phyloP scores from a whole-genome alignment of 495 filamentous ascomycete genomes.

The Aspergillus homomorphus region DNA sequence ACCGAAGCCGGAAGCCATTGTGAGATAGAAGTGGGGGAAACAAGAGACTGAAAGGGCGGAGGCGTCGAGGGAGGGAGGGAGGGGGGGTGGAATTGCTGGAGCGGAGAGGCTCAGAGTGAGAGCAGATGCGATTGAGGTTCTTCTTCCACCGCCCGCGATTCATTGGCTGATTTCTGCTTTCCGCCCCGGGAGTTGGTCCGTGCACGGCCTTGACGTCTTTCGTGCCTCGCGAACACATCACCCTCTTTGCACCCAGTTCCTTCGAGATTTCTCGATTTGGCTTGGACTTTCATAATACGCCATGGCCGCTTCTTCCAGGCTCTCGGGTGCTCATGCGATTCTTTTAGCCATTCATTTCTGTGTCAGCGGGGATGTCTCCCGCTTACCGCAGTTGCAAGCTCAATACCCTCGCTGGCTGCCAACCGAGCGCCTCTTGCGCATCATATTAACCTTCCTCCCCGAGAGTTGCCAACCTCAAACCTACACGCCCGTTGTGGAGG shows the following conservation, averaged over 20 bases:
- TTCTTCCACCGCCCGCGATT: conserved; percentile 18
- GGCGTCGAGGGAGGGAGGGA: conserved; percentile 25
- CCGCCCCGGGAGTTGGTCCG: conserved; percentile 37
- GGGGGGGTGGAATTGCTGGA: conserved; percentile 25
- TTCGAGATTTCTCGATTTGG: background rate
- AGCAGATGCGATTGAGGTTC: conserved; percentile 33
- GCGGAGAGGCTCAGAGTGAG: conserved; percentile 20
- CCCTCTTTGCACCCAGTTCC: conserved; percentile 11
- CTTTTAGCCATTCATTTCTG: conserved; percentile 47
- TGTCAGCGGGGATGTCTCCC: conserved; percentile 54
- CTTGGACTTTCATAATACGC: conserved; percentile 9
- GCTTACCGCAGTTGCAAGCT: conserved; percentile 59
- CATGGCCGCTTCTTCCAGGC: conserved; percentile 41
- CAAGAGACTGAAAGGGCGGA: conserved; percentile 6
- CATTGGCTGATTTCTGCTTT: conserved; percentile 15
- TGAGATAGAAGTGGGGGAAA: conserved; percentile 25
- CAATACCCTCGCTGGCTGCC: conserved; percentile 57
- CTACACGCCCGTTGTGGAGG: conserved; percentile 60
- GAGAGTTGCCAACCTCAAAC: conserved; percentile 64
- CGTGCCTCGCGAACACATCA: conserved; percentile 17
- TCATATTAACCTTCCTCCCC: conserved; percentile 81
- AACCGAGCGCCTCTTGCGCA: conserved; percentile 67
- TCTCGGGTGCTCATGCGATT: conserved; percentile 48
- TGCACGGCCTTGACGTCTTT: conserved; percentile 28
- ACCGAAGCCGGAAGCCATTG: conserved; percentile 81